A percentile compares a stretch with the other conserved stretches of the same genome.
Evolutionary conservation across 2,329 filamentous ascomycete species (phyloP).

Genomic region (Fusarium staphyleae): DNA sequence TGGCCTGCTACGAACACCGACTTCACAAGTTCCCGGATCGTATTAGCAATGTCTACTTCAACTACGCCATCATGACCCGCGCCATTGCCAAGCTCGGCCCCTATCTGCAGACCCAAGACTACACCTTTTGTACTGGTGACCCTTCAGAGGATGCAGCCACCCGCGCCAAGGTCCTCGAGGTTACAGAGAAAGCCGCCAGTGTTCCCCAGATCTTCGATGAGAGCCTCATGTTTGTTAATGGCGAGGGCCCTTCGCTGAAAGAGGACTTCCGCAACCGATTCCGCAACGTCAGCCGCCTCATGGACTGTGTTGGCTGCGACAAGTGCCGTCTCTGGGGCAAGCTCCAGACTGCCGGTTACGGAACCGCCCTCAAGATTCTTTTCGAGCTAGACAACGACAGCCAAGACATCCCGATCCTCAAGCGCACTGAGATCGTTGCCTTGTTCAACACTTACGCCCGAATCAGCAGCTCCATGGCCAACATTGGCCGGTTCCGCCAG

Average conservation of each 20-base stretch:
- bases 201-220: constrained; percentile 91
- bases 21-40: constrained; percentile 86
- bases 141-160: constrained; percentile 78
- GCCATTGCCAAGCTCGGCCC: constrained; percentile 90
- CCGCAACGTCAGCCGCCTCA: constrained; percentile 92
- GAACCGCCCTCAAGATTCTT: constrained; percentile 91
- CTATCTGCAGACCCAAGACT: constrained; percentile 70
- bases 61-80: constrained; percentile 93
- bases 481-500: constrained; percentile 73
- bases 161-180: constrained; percentile 78
- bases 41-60: constrained; percentile 98
- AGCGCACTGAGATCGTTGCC: constrained; percentile 91
- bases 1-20: constrained; percentile 87
- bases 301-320: constrained; percentile 99
- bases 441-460: constrained; percentile 93
- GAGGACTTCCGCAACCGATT: constrained; percentile 98
- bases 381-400: constrained; percentile 85
- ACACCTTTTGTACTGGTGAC: constrained; percentile 94
- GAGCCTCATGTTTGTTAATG: constrained; percentile 89
- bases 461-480: constrained; percentile 79
- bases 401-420: constrained; percentile 72
- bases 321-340: constrained; percentile 99
- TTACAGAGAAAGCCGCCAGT: constrained; percentile 74
- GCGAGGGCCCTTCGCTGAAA: constrained; percentile 79
- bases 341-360: constrained; percentile 92